These are phyloP conservation scores for Pyrus hybrid DNA, from an alignment of 331 rosid species.

Conservation along the genomic window DNA sequence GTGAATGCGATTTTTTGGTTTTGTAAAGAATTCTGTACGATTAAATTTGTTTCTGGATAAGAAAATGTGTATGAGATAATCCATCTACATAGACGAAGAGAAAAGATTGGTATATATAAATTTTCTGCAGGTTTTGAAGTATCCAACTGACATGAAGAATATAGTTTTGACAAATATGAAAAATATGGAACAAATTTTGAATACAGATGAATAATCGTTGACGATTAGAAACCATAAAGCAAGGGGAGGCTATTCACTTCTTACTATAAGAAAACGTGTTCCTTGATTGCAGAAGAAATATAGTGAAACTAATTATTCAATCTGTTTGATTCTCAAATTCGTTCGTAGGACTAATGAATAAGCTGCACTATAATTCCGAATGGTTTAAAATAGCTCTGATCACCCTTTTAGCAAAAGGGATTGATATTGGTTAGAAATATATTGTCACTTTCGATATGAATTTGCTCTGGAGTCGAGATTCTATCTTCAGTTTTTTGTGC, in stretches of 20 bases:
- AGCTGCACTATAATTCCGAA: not conserved
- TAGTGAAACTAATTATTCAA: not conserved
- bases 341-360: not conserved
- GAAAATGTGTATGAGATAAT: too few relatives aligned
- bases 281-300: not conserved
- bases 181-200: too few relatives aligned
- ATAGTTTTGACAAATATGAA: not conserved
- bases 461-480: not conserved
- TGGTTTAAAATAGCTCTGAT: not conserved
- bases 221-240: not conserved
- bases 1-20: not conserved
- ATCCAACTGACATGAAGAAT: not conserved
- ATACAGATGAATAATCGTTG: too few relatives aligned
- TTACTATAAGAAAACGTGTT: not conserved
- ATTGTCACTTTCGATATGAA: too few relatives aligned
- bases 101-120: not conserved
- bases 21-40: not conserved
- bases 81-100: not conserved
- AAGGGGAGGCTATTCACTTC: not conserved
- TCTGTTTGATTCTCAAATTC: not conserved
- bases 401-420: not conserved
- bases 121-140: not conserved
- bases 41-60: not conserved
- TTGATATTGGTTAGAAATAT: not conserved
- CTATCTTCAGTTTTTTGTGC: not conserved